phyloP scores from a whole-genome alignment of 1,284 basidiomycete genomes.

The Peniophora sp. region DNA sequence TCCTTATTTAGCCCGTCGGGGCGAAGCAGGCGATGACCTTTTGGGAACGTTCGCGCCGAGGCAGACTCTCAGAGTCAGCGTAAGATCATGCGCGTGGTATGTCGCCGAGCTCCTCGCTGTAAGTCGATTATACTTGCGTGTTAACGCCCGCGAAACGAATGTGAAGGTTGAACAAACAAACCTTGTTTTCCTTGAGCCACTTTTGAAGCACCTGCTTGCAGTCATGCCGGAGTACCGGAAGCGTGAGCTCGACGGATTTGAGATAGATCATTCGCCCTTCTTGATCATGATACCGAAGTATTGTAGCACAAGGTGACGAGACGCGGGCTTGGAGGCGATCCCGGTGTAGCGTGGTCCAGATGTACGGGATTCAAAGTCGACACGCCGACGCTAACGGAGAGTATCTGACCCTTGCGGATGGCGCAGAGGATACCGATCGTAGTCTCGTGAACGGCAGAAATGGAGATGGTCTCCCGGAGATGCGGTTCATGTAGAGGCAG shows the following conservation, averaged over 20 bases:
- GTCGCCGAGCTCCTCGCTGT: constrained; percentile 97
- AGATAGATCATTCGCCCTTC: constrained; percentile 96
- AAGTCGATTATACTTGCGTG: constrained; percentile 65
- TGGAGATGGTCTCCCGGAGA: constrained; percentile 99
- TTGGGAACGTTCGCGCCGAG: constrained; percentile 97
- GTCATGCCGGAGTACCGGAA: constrained; percentile 94
- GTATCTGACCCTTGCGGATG: constrained; percentile 98
- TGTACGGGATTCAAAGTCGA: constrained; percentile 94
- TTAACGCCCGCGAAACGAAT: constrained; percentile 3
- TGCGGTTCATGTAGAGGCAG: constrained; percentile 99
- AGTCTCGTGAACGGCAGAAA: constrained; percentile 93
- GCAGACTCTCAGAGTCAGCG: constrained; percentile 95
- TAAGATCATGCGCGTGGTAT: constrained; percentile 94
- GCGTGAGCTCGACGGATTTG: constrained; percentile 93
- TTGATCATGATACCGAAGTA: constrained; percentile 98
- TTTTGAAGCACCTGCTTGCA: constrained; percentile 98
- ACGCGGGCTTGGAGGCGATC: constrained; percentile 96
- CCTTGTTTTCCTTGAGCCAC: constrained; percentile 99
- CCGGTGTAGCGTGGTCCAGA: constrained; percentile 91
- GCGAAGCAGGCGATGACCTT: constrained; percentile 99
- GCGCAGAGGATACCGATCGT: constrained; percentile 97
- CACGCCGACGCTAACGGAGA: constrained; percentile 96
- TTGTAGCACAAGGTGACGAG: constrained; percentile 94
- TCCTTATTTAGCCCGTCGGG: constrained; percentile 98
- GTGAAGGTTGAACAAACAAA: constrained; percentile 13